A percentile compares a stretch with the other conserved stretches of the same genome.
These are phyloP conservation scores for Aureobasidium subglaciale DNA, from an alignment of 2,329 filamentous ascomycete species.

Conservation along the genomic window DNA sequence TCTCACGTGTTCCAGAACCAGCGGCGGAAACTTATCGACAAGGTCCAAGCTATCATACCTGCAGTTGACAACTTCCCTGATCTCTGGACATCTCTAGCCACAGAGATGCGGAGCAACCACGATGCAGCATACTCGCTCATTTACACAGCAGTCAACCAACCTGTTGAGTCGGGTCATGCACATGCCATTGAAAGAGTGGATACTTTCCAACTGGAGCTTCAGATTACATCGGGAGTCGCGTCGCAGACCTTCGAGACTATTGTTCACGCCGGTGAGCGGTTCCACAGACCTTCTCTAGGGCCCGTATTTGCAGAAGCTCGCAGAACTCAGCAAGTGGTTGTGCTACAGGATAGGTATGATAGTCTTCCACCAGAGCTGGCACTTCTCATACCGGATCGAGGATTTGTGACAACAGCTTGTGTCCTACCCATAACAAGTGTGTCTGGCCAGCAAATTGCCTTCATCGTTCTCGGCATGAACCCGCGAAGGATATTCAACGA, in stretches of 20 bases:
- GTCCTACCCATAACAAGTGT: slow-evolving; percentile 22
- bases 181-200: not conserved
- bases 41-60: slow-evolving; percentile 12
- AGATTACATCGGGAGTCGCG: slow-evolving; percentile 17
- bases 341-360: not conserved
- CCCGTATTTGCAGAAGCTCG: slow-evolving; percentile 13
- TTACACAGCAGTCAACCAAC: slow-evolving; percentile 16
- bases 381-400: slow-evolving; percentile 5
- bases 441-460: slow-evolving; percentile 31
- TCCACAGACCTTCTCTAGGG: not conserved
- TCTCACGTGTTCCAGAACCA: slow-evolving; percentile 9
- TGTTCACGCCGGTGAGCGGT: slow-evolving; percentile 15
- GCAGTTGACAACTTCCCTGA: slow-evolving; percentile 12
- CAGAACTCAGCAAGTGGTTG: slow-evolving; percentile 13
- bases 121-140: slow-evolving; percentile 14
- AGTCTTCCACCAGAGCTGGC: slow-evolving; percentile 13
- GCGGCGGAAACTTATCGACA: slow-evolving; percentile 14
- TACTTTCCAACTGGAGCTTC: slow-evolving; percentile 14
- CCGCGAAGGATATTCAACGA: slow-evolving; percentile 32
- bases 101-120: slow-evolving; percentile 10
- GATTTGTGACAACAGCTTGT: slow-evolving; percentile 15
- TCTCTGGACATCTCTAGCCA: slow-evolving; percentile 15
- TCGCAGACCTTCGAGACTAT: not conserved
- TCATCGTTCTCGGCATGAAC: slow-evolving; percentile 34
- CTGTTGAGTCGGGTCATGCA: slow-evolving; percentile 8